These are phyloP conservation scores for Solanum chacoense DNA, from an alignment of 305 asterid species.

Conservation along the genomic window DNA sequence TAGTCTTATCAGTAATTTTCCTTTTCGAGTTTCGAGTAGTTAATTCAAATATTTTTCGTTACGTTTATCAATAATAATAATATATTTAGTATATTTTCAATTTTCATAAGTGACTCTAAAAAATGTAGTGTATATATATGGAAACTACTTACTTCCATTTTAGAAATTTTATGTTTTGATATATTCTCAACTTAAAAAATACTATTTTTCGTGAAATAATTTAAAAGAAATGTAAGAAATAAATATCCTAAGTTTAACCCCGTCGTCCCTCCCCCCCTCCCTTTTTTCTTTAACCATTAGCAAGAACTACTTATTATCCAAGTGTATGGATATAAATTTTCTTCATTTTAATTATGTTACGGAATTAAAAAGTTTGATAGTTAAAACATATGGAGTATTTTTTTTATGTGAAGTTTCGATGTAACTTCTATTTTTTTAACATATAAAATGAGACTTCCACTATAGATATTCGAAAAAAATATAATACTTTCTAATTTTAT, in stretches of 20 bases:
- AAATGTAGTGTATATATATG: no score
- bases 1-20: neutral
- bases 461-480: no score
- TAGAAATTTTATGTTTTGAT: no score
- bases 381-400: neutral
- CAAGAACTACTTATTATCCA: neutral
- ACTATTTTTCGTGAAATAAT: no score
- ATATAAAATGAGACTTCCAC: neutral
- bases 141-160: neutral
- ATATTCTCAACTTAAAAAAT: no score
- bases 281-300: neutral
- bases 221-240: no score
- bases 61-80: no score
- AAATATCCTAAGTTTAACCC: no score
- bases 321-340: neutral
- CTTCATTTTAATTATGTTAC: neutral
- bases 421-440: no score
- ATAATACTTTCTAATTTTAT: neutral
- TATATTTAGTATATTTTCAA: neutral
- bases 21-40: neutral
- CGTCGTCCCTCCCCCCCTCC: neutral
- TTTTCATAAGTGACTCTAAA: no score
- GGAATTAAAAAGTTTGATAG: neutral
- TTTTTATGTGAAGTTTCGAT: neutral
- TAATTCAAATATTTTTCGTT: neutral